These are phyloP conservation scores for Multifurca ochricompacta DNA, from an alignment of 768 basidiomycete genomes.

Conservation along the genomic window DNA sequence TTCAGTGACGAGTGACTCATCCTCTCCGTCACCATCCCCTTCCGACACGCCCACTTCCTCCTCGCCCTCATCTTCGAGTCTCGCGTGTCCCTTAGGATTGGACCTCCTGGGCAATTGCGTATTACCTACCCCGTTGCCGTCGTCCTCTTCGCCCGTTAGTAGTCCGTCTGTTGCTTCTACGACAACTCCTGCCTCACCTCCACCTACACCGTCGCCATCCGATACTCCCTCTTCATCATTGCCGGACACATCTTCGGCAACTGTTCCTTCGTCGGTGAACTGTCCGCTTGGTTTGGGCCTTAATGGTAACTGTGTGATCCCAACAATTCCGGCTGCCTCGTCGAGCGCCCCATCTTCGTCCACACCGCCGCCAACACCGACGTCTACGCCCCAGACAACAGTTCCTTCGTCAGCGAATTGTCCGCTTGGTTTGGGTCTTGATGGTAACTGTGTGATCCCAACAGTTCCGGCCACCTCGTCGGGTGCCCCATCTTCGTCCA, in stretches of 20 bases:
- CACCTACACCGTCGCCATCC: background rate
- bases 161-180: background rate
- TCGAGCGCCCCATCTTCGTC: too few species aligned
- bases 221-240: background rate
- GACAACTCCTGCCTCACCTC: background rate
- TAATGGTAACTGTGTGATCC: too few species aligned
- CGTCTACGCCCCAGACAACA: background rate
- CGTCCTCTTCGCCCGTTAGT: background rate
- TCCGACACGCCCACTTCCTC: slow-evolving; percentile 13
- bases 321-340: too few species aligned
- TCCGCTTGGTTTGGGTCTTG: background rate
- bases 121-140: background rate
- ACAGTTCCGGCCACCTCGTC: too few species aligned
- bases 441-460: too few species aligned
- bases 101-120: slow-evolving; percentile 7
- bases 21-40: slow-evolving; percentile 3
- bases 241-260: background rate
- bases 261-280: background rate
- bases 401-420: background rate
- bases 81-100: background rate
- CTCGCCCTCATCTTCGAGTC: slow-evolving; percentile 1
- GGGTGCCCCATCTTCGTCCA: background rate
- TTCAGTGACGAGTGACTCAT: slow-evolving; percentile 4
- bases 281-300: background rate
- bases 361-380: background rate